Percentiles rank a stretch among this genome's conserved stretches.
Conservation (phyloP, 192 early-diverging fungal genomes). For the Coemansia sp. region DNA sequence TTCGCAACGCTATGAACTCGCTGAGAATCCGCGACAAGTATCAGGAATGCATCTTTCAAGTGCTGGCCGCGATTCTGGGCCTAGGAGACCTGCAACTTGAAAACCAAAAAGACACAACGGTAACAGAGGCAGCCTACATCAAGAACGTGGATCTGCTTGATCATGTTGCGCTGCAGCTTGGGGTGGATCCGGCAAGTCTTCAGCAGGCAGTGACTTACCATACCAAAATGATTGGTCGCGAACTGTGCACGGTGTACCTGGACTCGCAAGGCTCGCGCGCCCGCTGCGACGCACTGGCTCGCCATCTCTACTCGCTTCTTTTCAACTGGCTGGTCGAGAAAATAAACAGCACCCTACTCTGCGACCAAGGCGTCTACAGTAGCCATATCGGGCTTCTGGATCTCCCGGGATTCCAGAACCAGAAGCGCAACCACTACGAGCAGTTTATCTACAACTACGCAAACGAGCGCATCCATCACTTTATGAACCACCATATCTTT, state of each 20-base stretch:
- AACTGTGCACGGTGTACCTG: conserved; percentile 80
- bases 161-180: conserved; percentile 82
- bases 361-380: conserved; percentile 62
- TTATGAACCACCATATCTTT: conserved; percentile 71
- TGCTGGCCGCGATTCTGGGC: conserved; percentile 83
- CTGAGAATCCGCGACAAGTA: conserved; percentile 82
- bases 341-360: conserved; percentile 74
- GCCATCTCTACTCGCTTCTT: conserved; percentile 78
- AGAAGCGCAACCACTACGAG: conserved; percentile 58
- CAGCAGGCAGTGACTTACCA: conserved; percentile 85
- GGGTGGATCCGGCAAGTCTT: conserved; percentile 73
- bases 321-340: conserved; percentile 84
- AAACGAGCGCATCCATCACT: conserved; percentile 84
- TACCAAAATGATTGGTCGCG: conserved; percentile 79
- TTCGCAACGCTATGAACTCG: conserved; percentile 83
- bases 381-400: conserved; percentile 89
- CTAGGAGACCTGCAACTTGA: conserved; percentile 86
- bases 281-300: conserved; percentile 73
- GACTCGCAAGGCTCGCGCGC: conserved; percentile 69
- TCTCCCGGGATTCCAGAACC: conserved; percentile 77
- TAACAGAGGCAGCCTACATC: conserved; percentile 76
- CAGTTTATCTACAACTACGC: conserved; percentile 81
- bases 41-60: conserved; percentile 82
- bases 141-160: conserved; percentile 77
- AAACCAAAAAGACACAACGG: conserved; percentile 65